Evolutionary conservation across 768 basidiomycete species (phyloP).

Genomic region (Thelephora aurantiotincta): DNA sequence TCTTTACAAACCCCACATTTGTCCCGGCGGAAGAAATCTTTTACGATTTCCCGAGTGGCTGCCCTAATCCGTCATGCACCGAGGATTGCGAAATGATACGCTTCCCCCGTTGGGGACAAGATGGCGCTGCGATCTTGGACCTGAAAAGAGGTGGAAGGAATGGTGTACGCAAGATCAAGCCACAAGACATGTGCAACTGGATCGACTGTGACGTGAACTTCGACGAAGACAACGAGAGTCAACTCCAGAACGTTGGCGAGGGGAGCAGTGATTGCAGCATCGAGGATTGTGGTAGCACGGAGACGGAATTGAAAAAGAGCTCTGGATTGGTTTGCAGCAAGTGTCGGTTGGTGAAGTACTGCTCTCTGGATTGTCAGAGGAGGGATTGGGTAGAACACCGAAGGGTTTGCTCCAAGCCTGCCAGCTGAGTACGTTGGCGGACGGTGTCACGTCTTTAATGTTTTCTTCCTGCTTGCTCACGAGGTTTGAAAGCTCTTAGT

Average conservation of each 20-base stretch:
- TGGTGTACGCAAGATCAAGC: slow-evolving; percentile 25
- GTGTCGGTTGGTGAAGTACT: slow-evolving; percentile 69
- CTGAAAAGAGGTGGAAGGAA: slow-evolving; percentile 41
- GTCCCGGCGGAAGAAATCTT: slow-evolving; percentile 63
- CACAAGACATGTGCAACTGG: slow-evolving; percentile 71
- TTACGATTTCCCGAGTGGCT: slow-evolving; percentile 67
- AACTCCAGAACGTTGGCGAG: neutral
- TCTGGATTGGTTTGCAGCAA: slow-evolving; percentile 57
- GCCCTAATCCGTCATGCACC: slow-evolving; percentile 65
- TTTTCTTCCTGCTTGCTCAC: slow-evolving; percentile 1
- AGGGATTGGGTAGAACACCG: slow-evolving; percentile 72
- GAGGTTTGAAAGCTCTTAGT: neutral
- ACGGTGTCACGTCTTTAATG: neutral
- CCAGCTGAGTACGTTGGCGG: neutral
- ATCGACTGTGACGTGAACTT: slow-evolving; percentile 59
- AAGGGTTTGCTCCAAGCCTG: slow-evolving; percentile 42
- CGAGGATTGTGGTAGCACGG: slow-evolving; percentile 17
- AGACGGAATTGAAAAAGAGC: slow-evolving; percentile 7
- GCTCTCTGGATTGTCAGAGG: slow-evolving; percentile 59
- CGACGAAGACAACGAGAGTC: slow-evolving; percentile 22
- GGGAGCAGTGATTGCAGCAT: slow-evolving; percentile 28
- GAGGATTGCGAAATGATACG: slow-evolving; percentile 78
- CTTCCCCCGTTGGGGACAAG: slow-evolving; percentile 52
- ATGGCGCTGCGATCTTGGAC: slow-evolving; percentile 46
- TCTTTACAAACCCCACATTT: slow-evolving; percentile 59